phyloP scores from a whole-genome alignment of 805 yeast species.

The Wickerhamomyces canadensis region DNA sequence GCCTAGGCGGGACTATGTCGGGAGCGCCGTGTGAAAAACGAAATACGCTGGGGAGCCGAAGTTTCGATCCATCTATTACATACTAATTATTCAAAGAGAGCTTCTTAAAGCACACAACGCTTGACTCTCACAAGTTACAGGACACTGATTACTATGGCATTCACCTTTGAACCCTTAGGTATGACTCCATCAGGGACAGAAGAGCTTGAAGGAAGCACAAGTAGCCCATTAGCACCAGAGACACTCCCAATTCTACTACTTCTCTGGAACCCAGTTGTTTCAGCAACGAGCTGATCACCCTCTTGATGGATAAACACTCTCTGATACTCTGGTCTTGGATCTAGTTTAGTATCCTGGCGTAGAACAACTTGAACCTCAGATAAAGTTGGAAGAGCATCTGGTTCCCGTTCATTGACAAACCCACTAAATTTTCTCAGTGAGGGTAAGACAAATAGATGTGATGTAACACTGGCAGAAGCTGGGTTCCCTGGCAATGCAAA shows the following conservation, averaged over 20 bases:
- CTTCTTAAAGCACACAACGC: too few species aligned
- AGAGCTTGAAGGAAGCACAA: constrained; percentile 35
- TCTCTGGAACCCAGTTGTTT: constrained; percentile 45
- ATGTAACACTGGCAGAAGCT: constrained; percentile 46
- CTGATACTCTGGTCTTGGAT: constrained; percentile 49
- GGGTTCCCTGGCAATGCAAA: constrained; percentile 56
- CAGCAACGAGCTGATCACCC: constrained; percentile 28
- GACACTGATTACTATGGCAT: constrained; percentile 25
- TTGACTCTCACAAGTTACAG: constrained; percentile 4
- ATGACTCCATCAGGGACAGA: constrained; percentile 7
- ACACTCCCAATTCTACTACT: constrained; percentile 44
- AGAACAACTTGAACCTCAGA: constrained; percentile 33
- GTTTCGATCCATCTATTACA: too few species aligned
- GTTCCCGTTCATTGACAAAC: constrained; percentile 5
- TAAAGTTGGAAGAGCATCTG: constrained; percentile 18
- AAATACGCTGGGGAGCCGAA: too few species aligned
- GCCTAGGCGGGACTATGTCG: too few species aligned
- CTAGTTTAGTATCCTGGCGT: constrained; percentile 29
- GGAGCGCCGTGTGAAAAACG: too few species aligned
- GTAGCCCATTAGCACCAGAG: constrained; percentile 40
- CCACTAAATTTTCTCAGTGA: constrained; percentile 36
- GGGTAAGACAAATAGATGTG: constrained; percentile 42
- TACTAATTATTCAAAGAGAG: not conserved
- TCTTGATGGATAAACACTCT: constrained; percentile 32
- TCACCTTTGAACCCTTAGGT: constrained; percentile 19